These are phyloP conservation scores for Aspergillus fructus DNA, from an alignment of 2,329 filamentous ascomycete species.

Conservation along the genomic window DNA sequence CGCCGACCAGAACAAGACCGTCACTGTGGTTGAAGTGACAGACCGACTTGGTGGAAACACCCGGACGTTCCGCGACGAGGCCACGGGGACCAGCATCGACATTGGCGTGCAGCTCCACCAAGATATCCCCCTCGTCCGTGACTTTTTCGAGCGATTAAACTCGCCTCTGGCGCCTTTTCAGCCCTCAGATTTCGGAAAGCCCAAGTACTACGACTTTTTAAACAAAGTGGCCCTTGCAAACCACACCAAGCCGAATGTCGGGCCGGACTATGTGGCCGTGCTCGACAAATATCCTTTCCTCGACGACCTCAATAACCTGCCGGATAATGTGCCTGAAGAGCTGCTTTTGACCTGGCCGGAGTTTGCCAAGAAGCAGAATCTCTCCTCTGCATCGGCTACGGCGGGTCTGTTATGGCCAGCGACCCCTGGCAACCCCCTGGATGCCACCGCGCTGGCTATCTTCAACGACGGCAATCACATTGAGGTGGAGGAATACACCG, in stretches of 20 bases:
- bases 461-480: neutral
- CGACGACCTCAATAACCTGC: constrained; percentile 13
- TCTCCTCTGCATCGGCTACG: neutral
- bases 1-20: constrained; percentile 23
- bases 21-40: constrained; percentile 27
- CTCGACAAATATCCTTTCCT: constrained; percentile 3
- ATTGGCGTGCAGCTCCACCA: constrained; percentile 28
- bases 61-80: constrained; percentile 23
- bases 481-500: neutral
- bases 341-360: neutral
- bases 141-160: constrained; percentile 26
- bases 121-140: constrained; percentile 18
- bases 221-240: neutral
- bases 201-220: constrained; percentile 1
- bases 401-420: neutral
- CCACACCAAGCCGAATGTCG: constrained; percentile 15
- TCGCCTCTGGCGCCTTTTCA: constrained; percentile 7
- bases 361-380: neutral
- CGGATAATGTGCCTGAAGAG: constrained; percentile 14
- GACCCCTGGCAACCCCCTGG: neutral
- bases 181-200: neutral
- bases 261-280: constrained; percentile 14
- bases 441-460: neutral
- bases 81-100: constrained; percentile 22
- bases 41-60: constrained; percentile 28